Percentiles rank a stretch among this genome's conserved stretches.
Evolutionary conservation across 2,329 filamentous ascomycete species (phyloP).

Genomic region (Colletotrichum lupini): DNA sequence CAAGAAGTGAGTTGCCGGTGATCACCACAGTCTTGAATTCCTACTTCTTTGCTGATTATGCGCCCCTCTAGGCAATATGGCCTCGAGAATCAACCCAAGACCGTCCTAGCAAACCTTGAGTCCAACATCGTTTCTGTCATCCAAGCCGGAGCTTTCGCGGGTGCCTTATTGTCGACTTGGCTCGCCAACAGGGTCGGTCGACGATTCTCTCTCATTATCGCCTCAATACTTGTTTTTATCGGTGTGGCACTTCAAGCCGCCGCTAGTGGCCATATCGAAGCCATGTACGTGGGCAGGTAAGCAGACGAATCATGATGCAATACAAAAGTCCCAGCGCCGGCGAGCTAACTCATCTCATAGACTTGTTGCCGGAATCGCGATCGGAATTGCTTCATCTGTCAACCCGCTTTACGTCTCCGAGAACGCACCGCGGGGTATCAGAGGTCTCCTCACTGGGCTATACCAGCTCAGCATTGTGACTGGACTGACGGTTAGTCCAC

Average conservation of each 20-base stretch:
- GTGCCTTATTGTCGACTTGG: constrained; percentile 63
- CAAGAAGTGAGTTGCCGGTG: constrained; percentile 15
- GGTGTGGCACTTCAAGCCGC: constrained; percentile 52
- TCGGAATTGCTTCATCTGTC: constrained; percentile 61
- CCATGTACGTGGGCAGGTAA: constrained; percentile 65
- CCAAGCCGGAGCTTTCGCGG: constrained; percentile 65
- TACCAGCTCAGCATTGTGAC: constrained; percentile 63
- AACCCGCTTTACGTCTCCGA: constrained; percentile 70
- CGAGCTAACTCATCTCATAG: constrained; percentile 60
- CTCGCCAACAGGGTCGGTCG: constrained; percentile 66
- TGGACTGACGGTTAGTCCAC: constrained; percentile 37
- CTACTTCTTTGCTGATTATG: constrained; percentile 34
- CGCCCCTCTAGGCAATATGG: constrained; percentile 31
- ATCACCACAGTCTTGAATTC: too few species aligned
- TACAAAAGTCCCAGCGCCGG: too few species aligned
- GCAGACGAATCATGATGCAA: not conserved
- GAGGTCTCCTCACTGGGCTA: constrained; percentile 62
- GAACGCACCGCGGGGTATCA: constrained; percentile 62
- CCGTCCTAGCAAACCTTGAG: constrained; percentile 31
- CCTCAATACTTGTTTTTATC: constrained; percentile 61
- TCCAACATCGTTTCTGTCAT: constrained; percentile 57
- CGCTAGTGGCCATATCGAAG: constrained; percentile 58
- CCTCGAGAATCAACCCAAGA: constrained; percentile 13
- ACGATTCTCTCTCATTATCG: constrained; percentile 58
- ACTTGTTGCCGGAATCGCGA: constrained; percentile 60